Evolutionary conservation across 2,329 filamentous ascomycete species (phyloP).

Genomic region (Botrytis paeoniae): DNA sequence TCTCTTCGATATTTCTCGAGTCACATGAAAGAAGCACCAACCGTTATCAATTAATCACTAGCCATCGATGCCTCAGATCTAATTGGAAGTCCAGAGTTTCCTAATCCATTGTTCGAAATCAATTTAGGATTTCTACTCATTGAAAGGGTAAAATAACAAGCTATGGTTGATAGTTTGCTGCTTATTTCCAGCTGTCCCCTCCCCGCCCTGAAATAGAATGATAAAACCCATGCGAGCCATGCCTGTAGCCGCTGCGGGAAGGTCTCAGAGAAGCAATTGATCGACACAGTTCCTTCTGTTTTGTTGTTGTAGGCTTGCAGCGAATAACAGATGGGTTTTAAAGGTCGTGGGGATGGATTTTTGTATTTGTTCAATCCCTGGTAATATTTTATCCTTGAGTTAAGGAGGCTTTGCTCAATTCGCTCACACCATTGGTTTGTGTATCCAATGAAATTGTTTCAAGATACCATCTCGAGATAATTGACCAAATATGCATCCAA

Average conservation of each 20-base stretch:
- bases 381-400: neutral
- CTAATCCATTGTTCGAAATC: neutral
- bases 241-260: neutral
- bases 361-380: neutral
- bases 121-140: neutral
- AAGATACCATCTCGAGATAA: neutral
- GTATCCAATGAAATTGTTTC: neutral
- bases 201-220: neutral
- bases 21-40: neutral
- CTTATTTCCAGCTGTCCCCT: neutral
- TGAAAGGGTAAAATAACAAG: neutral
- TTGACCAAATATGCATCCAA: neutral
- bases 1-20: neutral
- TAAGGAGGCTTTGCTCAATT: neutral
- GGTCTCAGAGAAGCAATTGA: neutral
- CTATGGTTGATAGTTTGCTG: neutral
- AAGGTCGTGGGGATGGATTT: neutral
- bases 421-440: neutral
- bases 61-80: neutral
- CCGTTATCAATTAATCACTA: neutral
- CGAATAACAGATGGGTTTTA: neutral
- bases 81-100: neutral
- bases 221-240: neutral
- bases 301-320: neutral
- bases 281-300: neutral